Evolutionary conservation across 495 filamentous ascomycete species (phyloP).

Genomic region (Halenospora varia): DNA sequence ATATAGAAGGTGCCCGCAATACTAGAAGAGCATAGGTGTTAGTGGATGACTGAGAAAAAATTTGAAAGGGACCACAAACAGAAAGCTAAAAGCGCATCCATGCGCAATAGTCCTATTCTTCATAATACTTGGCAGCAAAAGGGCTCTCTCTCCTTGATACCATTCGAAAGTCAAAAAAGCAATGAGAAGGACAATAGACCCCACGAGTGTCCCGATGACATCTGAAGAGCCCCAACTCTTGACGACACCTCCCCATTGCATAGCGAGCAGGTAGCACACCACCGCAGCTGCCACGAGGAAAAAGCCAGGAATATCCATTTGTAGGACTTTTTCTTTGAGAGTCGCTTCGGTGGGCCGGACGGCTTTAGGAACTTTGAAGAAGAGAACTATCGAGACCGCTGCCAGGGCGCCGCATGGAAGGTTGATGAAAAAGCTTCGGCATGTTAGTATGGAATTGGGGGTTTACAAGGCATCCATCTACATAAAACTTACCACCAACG

Average conservation of each 20-base stretch:
- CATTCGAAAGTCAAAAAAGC: slow-evolving; percentile 56
- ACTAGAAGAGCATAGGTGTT: too few relatives aligned
- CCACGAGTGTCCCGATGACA: slow-evolving; percentile 64
- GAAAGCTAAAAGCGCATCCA: not conserved
- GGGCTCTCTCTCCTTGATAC: not conserved
- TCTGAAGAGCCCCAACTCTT: slow-evolving; percentile 62
- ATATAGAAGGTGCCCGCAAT: slow-evolving; percentile 55
- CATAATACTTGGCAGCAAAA: not conserved
- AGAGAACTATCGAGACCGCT: slow-evolving; percentile 37
- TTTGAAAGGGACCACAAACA: too few relatives aligned
- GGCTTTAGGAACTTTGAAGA: slow-evolving; percentile 46
- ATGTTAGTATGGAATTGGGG: too few relatives aligned
- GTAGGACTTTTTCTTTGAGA: slow-evolving; percentile 12
- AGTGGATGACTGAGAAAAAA: too few relatives aligned
- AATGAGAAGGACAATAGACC: slow-evolving; percentile 58
- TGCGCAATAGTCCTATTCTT: not conserved
- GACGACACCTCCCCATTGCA: slow-evolving; percentile 78
- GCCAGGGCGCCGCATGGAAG: slow-evolving; percentile 48
- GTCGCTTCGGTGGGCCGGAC: slow-evolving; percentile 18
- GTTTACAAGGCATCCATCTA: too few relatives aligned
- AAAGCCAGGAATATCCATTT: slow-evolving; percentile 3
- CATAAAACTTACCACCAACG: slow-evolving; percentile 65
- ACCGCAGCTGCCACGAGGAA: slow-evolving; percentile 41
- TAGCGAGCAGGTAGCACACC: slow-evolving; percentile 68
- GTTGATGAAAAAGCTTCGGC: slow-evolving; percentile 53